These are phyloP conservation scores for Solanum ahanhuiri DNA, from an alignment of 257 asterid species.

Conservation along the genomic window DNA sequence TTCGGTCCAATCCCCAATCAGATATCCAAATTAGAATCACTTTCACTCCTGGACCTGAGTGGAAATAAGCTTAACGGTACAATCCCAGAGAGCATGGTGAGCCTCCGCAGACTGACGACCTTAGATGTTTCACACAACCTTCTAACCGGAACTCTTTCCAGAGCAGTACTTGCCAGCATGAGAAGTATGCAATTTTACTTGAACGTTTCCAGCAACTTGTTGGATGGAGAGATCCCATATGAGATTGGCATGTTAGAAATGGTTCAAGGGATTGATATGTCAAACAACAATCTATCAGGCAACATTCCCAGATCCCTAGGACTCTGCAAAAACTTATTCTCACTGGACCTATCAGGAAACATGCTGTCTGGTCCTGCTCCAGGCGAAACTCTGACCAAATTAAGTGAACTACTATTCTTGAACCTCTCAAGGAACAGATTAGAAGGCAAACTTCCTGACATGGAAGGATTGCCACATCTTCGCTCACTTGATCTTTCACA, in stretches of 20 bases:
- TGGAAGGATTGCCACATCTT: slow-evolving; percentile 26
- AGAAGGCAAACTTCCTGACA: slow-evolving; percentile 45
- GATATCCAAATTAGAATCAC: slow-evolving; percentile 31
- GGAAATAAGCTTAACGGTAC: slow-evolving; percentile 61
- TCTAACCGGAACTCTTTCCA: slow-evolving; percentile 43
- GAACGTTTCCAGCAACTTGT: slow-evolving; percentile 52
- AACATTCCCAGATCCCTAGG: slow-evolving; percentile 36
- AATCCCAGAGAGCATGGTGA: slow-evolving; percentile 33
- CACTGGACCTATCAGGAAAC: slow-evolving; percentile 59
- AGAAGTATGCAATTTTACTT: slow-evolving; percentile 53
- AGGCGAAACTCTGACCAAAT: slow-evolving; percentile 27
- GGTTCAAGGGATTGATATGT: slow-evolving; percentile 67
- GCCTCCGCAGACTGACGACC: slow-evolving; percentile 25
- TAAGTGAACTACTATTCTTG: slow-evolving; percentile 27
- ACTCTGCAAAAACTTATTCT: slow-evolving; percentile 47
- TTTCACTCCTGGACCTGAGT: slow-evolving; percentile 51
- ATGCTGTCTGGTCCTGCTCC: slow-evolving; percentile 33
- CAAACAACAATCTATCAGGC: slow-evolving; percentile 55
- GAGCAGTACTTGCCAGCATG: slow-evolving; percentile 33
- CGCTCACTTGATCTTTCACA: slow-evolving; percentile 48
- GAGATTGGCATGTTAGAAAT: slow-evolving; percentile 54
- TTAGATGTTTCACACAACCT: slow-evolving; percentile 57
- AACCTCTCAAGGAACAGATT: slow-evolving; percentile 58
- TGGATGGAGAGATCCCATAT: slow-evolving; percentile 47
- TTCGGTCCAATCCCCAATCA: slow-evolving; percentile 47